Evolutionary conservation across 352 stramenopile species (phyloP), one percentile per base, ranked within the genome.

Genomic region (Elongisporangium anandrum): DNA sequence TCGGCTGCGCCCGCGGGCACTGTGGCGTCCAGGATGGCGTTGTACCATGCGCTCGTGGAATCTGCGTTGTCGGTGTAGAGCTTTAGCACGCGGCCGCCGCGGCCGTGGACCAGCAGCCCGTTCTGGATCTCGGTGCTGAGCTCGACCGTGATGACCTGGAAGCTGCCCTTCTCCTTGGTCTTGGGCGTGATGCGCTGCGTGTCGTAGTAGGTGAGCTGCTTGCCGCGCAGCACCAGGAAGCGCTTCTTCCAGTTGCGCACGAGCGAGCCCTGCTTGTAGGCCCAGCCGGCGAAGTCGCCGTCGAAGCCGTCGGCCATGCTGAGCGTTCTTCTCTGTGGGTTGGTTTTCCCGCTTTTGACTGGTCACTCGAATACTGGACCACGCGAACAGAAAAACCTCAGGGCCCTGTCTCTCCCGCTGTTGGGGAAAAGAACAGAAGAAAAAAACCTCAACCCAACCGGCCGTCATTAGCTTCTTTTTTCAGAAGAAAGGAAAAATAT

Each of bases 191-290:
- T 57, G 19, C 70, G 76, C 48, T 79, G 77, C 59, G 79, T 91
- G 65, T 93, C 77, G 69, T 93, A 94, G 70, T 94, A 94, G 60
- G 81, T 90, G 34, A 94, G 69, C 53, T 92, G 81, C 49, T 84
- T 84, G n/a, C 81, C 83, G 26, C 69, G 70, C 51, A 94, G 72
- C 59, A 94, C 79, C 76, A 94, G 87, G 63, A 88, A 94, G 50
- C 85, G 82, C 69, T 89, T 88, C 78, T 94, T 94, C 85, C 85
- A 94, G 70, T 83, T 93, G 57, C 71, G 74, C 48, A 94, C 70
- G 15, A 93, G 69, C 24, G 75, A 89, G 57, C 85, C 85, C 60
- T 94, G 83, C 57, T 94, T 94, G 73, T 81, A 92, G 26, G 92
- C 81, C 85, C 85, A 94, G 49, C 85, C 85, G 60, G 70, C 72